These are phyloP conservation scores for Saksenaea vasiformis DNA, from an alignment of 371 early-diverging fungal species.

Conservation along the genomic window DNA sequence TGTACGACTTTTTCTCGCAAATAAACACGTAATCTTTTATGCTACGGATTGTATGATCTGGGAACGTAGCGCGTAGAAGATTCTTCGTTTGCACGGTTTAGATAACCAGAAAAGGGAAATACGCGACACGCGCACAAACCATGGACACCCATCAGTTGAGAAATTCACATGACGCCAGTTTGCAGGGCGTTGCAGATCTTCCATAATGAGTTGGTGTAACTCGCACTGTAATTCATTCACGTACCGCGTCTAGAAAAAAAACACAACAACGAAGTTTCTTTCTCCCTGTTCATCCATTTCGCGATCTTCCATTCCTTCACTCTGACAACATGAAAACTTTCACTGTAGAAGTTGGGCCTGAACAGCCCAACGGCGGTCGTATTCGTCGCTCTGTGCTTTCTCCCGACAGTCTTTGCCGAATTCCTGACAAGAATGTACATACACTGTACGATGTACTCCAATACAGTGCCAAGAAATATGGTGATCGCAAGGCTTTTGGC, in stretches of 20 bases:
- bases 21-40: neutral
- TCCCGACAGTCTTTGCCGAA: constrained; percentile 44
- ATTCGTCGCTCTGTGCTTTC: constrained; percentile 47
- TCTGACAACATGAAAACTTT: constrained; percentile 19
- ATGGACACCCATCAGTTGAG: neutral
- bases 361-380: constrained; percentile 21
- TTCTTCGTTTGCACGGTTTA: neutral
- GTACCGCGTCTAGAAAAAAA: constrained; percentile 1
- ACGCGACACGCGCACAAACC: neutral
- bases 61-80: neutral
- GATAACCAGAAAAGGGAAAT: neutral
- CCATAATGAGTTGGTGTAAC: constrained; percentile 5
- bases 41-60: no score
- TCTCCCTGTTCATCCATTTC: neutral
- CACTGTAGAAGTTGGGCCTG: constrained; percentile 25
- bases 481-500: constrained; percentile 58
- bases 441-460: constrained; percentile 69
- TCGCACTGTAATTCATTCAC: neutral
- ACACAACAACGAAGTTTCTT: neutral
- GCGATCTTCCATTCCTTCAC: neutral
- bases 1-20: neutral
- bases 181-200: neutral
- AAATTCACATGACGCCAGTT: neutral
- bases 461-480: constrained; percentile 46
- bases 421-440: constrained; percentile 54